These are phyloP conservation scores for Paraphaeosphaeria minitans DNA, from an alignment of 2,329 filamentous ascomycete species.

Conservation along the genomic window DNA sequence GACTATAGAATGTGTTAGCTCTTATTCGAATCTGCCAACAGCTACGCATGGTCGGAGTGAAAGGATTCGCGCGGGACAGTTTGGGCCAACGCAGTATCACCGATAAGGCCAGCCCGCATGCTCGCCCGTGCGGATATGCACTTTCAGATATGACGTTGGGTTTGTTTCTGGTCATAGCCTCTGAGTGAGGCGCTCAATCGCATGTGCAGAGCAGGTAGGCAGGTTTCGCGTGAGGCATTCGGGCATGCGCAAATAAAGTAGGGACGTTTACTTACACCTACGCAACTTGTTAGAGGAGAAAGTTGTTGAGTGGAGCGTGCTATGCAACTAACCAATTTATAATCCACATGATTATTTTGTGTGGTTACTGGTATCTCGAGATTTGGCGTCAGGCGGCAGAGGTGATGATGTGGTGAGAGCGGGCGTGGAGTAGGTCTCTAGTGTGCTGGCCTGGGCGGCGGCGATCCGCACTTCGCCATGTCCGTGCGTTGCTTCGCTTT, in stretches of 20 bases:
- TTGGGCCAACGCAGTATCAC: not conserved
- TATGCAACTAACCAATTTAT: conserved; percentile 72
- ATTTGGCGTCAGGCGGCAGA: not conserved
- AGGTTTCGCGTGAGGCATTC: not conserved
- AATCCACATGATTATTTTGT: conserved; percentile 72
- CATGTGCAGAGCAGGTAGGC: not conserved
- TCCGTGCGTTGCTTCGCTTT: not conserved
- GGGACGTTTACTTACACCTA: conserved; percentile 25
- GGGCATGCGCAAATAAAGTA: not conserved
- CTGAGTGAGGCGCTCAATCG: not conserved
- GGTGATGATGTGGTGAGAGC: conserved; percentile 10
- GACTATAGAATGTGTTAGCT: conserved; percentile 58
- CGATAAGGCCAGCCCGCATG: not conserved
- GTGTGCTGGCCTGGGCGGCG: not conserved
- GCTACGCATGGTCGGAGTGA: not conserved
- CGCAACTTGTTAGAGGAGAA: conserved; percentile 1
- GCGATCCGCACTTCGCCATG: not conserved
- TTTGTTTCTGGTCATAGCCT: not conserved
- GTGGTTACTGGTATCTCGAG: not conserved
- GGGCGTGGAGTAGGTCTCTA: not conserved
- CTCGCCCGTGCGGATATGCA: not conserved
- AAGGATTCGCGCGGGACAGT: not conserved
- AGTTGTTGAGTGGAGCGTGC: not conserved
- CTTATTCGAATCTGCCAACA: conserved; percentile 11
- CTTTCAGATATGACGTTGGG: too few species aligned